Conservation (phyloP, 768 basidiomycete genomes). For the Rhizopogon roseolus region DNA sequence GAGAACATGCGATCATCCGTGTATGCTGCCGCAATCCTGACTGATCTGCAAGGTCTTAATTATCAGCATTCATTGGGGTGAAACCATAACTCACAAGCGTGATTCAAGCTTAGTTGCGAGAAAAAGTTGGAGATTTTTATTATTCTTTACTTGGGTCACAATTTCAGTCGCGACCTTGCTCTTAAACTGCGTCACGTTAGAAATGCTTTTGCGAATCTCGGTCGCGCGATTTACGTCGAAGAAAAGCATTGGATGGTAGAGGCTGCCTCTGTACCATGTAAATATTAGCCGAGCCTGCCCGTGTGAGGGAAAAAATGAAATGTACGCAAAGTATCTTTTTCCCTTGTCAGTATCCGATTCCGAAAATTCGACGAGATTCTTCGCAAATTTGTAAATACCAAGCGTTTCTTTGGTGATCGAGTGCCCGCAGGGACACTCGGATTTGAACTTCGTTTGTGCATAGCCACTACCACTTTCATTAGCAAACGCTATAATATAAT, state of each 20-base stretch:
- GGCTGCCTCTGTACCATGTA: background rate
- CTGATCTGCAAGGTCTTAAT: constrained; percentile 15
- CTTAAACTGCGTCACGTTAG: no score
- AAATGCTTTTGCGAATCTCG: background rate
- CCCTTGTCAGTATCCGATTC: background rate
- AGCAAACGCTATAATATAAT: constrained; percentile 30
- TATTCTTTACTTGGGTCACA: background rate
- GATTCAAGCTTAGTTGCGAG: constrained; percentile 6
- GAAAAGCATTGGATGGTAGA: background rate
- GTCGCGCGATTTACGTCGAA: no score
- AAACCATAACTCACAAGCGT: constrained; percentile 9
- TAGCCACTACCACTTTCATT: constrained; percentile 38
- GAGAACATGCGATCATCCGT: constrained; percentile 45
- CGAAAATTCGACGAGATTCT: constrained; percentile 21
- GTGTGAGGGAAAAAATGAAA: background rate
- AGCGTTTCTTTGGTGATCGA: constrained; percentile 33
- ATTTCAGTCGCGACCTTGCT: background rate
- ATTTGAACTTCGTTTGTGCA: constrained; percentile 34
- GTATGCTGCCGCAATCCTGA: constrained; percentile 42
- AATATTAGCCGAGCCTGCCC: background rate
- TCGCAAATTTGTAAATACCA: constrained; percentile 32
- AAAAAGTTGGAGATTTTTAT: background rate
- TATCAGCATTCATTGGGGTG: background rate
- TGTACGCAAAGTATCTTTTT: constrained; percentile 26
- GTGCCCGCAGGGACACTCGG: constrained; percentile 31